Conservation (phyloP, 225 moss, liverwort and hornwort genomes). For the Takakia lepidozioides region DNA sequence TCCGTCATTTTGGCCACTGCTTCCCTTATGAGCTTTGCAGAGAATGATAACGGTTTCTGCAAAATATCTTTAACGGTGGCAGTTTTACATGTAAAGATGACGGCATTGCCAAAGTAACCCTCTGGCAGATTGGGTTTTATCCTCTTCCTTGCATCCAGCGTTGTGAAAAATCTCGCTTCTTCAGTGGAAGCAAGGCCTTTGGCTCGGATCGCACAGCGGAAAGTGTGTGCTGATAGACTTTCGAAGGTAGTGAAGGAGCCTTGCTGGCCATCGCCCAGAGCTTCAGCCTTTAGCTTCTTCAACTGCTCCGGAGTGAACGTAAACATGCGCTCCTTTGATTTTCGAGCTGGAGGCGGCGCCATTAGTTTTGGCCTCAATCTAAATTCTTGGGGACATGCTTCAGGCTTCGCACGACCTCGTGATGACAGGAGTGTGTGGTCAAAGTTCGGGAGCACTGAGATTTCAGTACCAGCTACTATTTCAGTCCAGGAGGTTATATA, state of each 20-base stretch:
- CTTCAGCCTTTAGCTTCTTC: constrained; percentile 27
- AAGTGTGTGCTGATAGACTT: constrained; percentile 40
- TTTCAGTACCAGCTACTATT: constrained; percentile 18
- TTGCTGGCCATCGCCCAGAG: constrained; percentile 13
- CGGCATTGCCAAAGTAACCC: constrained; percentile 51
- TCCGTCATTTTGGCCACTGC: constrained; percentile 42
- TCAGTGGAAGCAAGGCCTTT: constrained; percentile 16
- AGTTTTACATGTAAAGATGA: constrained; percentile 29
- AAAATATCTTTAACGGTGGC: constrained; percentile 28
- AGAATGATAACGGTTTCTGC: constrained; percentile 26
- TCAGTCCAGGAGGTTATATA: constrained; percentile 43
- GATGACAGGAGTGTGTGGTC: constrained; percentile 30
- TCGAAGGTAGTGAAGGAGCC: constrained; percentile 42
- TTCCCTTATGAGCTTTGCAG: constrained; percentile 25
- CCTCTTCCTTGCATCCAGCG: constrained; percentile 44
- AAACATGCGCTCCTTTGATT: constrained; percentile 29
- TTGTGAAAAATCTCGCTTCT: constrained; percentile 39
- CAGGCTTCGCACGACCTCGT: constrained; percentile 16
- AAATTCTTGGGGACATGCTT: constrained; percentile 19
- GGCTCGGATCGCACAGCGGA: constrained; percentile 23
- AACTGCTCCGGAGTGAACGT: constrained; percentile 43
- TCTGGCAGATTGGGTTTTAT: constrained; percentile 47
- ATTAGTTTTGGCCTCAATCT: constrained; percentile 13
- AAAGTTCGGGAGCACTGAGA: constrained; percentile 29
- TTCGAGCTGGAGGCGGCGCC: constrained; percentile 14